These are phyloP conservation scores for Salix caprea DNA, from an alignment of 345 rosid species.

Conservation along the genomic window DNA sequence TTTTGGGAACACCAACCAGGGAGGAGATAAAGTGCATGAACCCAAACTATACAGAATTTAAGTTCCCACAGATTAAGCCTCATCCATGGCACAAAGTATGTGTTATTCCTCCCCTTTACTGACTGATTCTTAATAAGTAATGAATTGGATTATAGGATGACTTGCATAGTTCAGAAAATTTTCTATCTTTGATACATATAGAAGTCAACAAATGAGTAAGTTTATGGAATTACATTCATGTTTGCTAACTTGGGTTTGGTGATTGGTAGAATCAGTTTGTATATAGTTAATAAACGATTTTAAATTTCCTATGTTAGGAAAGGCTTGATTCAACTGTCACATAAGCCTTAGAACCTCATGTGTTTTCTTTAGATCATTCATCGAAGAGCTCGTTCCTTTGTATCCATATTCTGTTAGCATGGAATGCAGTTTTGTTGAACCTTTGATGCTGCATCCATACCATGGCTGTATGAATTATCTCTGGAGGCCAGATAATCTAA, in stretches of 20 bases:
- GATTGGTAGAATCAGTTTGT: background rate
- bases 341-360: background rate
- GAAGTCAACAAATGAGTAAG: background rate
- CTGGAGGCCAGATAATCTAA: background rate
- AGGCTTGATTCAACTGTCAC: background rate
- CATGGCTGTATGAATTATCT: background rate
- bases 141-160: background rate
- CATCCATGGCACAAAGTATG: constrained; percentile 97
- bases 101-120: background rate
- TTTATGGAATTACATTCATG: background rate
- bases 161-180: background rate
- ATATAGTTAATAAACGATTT: background rate
- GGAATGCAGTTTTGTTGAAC: background rate
- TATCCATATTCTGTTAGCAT: background rate
- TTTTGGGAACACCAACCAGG: constrained; percentile 91
- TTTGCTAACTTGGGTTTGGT: background rate
- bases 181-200: background rate
- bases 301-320: background rate
- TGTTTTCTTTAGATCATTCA: background rate
- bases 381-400: background rate
- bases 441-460: background rate
- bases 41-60: constrained; percentile 87
- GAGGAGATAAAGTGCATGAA: constrained; percentile 99
- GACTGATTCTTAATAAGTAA: background rate
- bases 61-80: constrained; percentile 91